Evolutionary conservation across 495 filamentous ascomycete species (phyloP).

Genomic region (Daldinia concentrica): DNA sequence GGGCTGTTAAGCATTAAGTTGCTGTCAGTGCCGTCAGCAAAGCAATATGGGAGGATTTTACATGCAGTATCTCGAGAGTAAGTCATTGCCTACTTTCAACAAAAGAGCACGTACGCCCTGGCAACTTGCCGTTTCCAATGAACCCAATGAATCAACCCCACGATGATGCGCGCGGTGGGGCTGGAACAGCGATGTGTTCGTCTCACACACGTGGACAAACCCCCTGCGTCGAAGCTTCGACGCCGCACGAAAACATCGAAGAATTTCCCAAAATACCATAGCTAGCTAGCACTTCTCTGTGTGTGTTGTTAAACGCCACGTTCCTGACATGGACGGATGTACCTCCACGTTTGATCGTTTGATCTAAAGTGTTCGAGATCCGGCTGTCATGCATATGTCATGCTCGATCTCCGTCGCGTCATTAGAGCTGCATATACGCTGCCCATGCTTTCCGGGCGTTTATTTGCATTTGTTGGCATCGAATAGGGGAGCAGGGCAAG

Average conservation of each 20-base stretch:
- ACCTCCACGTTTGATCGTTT: conserved; percentile 32
- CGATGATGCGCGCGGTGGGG: conserved; percentile 47
- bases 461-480: conserved; percentile 48
- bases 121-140: conserved; percentile 9
- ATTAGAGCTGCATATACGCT: conserved; percentile 45
- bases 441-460: conserved; percentile 33
- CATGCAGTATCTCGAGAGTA: conserved; percentile 71
- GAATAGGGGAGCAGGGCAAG: conserved; percentile 31
- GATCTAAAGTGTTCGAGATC: conserved; percentile 48
- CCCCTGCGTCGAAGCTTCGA: conserved; percentile 47
- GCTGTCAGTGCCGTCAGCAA: conserved; percentile 44
- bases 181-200: conserved; percentile 44
- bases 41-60: conserved; percentile 67
- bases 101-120: not conserved
- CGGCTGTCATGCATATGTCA: conserved; percentile 57
- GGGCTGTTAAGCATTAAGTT: conserved; percentile 30
- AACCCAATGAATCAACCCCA: conserved; percentile 25
- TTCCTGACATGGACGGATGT: conserved; percentile 41
- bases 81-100: conserved; percentile 48
- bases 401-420: conserved; percentile 50
- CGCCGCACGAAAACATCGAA: conserved; percentile 35
- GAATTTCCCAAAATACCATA: conserved; percentile 14
- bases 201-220: conserved; percentile 47
- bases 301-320: conserved; percentile 39
- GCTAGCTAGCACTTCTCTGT: conserved; percentile 21